Evolutionary conservation across 2,329 filamentous ascomycete genomes (phyloP), one percentile per base, ranked within the genome.

Genomic region (Colletotrichum liriopes): DNA sequence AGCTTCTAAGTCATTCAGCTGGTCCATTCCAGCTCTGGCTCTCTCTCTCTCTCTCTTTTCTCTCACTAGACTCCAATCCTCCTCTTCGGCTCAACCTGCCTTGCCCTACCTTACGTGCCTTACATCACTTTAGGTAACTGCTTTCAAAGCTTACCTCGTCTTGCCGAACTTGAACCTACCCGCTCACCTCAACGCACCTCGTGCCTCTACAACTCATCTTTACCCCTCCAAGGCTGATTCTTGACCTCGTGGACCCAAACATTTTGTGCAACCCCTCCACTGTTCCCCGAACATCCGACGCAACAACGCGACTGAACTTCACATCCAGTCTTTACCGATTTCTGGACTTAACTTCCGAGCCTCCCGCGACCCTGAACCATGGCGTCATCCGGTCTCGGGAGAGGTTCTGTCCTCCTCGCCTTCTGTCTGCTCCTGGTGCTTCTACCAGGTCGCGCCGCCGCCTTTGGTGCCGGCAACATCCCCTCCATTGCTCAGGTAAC

Each of bases 401-500:
- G 85, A 82, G 84, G 84, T 78, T 81, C 81, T 45, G 83, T 86
- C 80, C 82, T 92, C 79, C 83, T 92, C 67, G 81, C 88, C 75
- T 73, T 88, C 60, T 84, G 83, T 74, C 78, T 91, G 61, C 77
- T 90, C 64, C 81, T 93, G 71, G 79, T 89, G n/a, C 77, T 92
- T 56, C 82, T 92, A 62, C 89, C 90, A 29, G 84, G 85, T 64
- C 86, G 85, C 73, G 90, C 85, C 3, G 84, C 84, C 29, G 91
- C 91, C 5, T 93, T 93, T 78, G 91, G 91, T 35, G 91, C 91
- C 43, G 91, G 91, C 68, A 93, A 93, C 78, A 93, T 93, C 73
- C 91, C 91, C n/a, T 91, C 88, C 26, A 91, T 91, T 74, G 82
- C 85, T 18, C 83, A 85, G 79, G 83, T 84, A 69, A n/a, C 78